phyloP scores from a whole-genome alignment of 169 alveolate genomes.

The Cryptosporidium baileyi region DNA sequence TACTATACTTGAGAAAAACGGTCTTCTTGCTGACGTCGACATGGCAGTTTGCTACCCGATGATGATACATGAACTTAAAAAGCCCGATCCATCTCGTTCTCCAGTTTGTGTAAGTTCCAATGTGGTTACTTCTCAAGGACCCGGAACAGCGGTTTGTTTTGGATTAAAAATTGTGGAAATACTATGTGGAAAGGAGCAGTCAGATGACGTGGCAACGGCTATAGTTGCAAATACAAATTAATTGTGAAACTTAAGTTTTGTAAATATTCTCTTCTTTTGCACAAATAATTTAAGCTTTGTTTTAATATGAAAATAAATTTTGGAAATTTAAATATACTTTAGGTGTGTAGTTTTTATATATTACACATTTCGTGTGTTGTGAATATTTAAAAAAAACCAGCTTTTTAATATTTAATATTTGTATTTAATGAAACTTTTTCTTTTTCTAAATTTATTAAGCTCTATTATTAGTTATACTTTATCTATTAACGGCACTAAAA shows the following conservation, averaged over 20 bases:
- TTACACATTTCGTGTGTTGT: slow-evolving; percentile 31
- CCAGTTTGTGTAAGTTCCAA: slow-evolving; percentile 72
- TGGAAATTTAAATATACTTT: neutral
- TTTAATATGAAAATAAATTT: neutral
- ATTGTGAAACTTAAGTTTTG: neutral
- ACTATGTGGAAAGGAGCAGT: slow-evolving; percentile 36
- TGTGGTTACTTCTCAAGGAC: slow-evolving; percentile 74
- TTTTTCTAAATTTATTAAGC: neutral
- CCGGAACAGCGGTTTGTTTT: slow-evolving; percentile 72
- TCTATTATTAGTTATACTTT: neutral
- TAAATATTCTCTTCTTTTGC: neutral
- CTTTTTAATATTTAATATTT: too few relatives aligned
- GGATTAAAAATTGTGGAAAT: slow-evolving; percentile 59
- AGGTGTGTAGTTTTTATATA: slow-evolving; percentile 12
- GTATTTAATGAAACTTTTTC: slow-evolving; percentile 5
- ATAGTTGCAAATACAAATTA: slow-evolving; percentile 7
- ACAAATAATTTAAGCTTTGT: neutral
- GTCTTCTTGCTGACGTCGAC: slow-evolving; percentile 78
- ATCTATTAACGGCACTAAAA: slow-evolving; percentile 4
- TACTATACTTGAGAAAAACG: slow-evolving; percentile 81
- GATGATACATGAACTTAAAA: slow-evolving; percentile 44
- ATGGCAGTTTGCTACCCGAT: slow-evolving; percentile 72
- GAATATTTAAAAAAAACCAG: too few relatives aligned
- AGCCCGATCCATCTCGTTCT: slow-evolving; percentile 12
- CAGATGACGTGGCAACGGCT: slow-evolving; percentile 11